phyloP scores from a whole-genome alignment of 2,329 filamentous ascomycete genomes.

The Paecilomyces sp. region DNA sequence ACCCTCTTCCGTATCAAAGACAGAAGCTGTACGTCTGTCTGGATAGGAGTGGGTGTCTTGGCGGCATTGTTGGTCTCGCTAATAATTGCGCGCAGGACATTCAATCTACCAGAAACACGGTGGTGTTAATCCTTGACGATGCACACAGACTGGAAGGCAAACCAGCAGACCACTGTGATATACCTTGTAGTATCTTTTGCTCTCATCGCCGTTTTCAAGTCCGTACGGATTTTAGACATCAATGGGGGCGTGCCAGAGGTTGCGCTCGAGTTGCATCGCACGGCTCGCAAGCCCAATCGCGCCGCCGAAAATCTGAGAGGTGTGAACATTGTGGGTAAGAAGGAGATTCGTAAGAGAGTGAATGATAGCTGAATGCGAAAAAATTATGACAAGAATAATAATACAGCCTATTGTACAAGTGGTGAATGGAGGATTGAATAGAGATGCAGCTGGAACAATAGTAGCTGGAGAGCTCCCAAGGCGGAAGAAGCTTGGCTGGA shows the following conservation, averaged over 20 bases:
- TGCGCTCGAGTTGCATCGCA: slow-evolving; percentile 35
- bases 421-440: background rate
- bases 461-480: slow-evolving; percentile 10
- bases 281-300: slow-evolving; percentile 18
- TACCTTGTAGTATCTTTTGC: slow-evolving; percentile 42
- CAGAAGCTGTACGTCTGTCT: slow-evolving; percentile 41
- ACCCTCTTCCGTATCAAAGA: slow-evolving; percentile 39
- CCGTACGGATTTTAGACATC: slow-evolving; percentile 36
- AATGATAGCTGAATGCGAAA: slow-evolving; percentile 1
- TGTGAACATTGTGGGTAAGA: slow-evolving; percentile 22
- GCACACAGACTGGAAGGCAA: background rate
- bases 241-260: slow-evolving; percentile 32
- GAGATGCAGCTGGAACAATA: slow-evolving; percentile 1
- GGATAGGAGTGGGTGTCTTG: slow-evolving; percentile 38
- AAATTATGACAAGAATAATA: background rate
- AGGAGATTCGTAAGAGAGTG: background rate
- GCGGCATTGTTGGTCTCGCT: slow-evolving; percentile 44
- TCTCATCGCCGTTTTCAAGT: slow-evolving; percentile 44
- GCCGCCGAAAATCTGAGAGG: slow-evolving; percentile 19
- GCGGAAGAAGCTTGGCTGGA: slow-evolving; percentile 7
- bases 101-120: slow-evolving; percentile 25
- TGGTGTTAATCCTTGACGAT: background rate
- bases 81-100: slow-evolving; percentile 42
- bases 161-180: background rate
- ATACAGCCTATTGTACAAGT: background rate